Percentiles rank a stretch among this genome's conserved stretches.
These are phyloP conservation scores for Prototheca wickerhamii DNA, from an alignment of 163 green algal species.

Conservation along the genomic window DNA sequence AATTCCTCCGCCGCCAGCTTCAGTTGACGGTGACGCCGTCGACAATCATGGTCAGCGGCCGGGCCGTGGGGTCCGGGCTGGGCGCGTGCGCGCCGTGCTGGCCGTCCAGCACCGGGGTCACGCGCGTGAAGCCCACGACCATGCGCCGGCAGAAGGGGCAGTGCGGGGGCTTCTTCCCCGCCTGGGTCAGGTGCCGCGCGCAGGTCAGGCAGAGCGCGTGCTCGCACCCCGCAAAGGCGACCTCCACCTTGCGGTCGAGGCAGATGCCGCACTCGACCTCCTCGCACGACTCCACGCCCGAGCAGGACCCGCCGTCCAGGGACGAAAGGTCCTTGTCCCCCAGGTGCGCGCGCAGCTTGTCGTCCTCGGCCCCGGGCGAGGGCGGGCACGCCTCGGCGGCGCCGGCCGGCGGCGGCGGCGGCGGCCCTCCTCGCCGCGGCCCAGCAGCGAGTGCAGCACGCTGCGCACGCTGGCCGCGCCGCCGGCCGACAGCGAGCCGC, in stretches of 20 bases:
- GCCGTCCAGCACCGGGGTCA: conserved; percentile 1
- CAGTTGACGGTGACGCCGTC: no score
- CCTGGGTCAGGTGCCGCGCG: conserved; percentile 29
- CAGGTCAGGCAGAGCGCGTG: conserved; percentile 33
- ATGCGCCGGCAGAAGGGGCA: conserved; percentile 36
- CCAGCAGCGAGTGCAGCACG: conserved; percentile 1
- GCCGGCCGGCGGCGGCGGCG: no score
- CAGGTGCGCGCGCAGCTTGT: background rate
- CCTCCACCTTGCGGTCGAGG: conserved; percentile 28
- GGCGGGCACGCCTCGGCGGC: no score
- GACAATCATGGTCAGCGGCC: no score
- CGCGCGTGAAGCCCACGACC: conserved; percentile 30
- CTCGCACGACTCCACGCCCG: background rate
- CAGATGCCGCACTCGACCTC: conserved; percentile 33
- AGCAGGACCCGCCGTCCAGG: background rate
- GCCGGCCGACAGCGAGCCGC: no score
- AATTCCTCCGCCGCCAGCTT: no score
- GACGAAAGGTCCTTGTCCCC: conserved; percentile 10
- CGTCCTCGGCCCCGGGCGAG: conserved; percentile 1
- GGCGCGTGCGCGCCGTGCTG: no score
- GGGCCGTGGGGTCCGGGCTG: no score
- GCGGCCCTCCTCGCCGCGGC: no score
- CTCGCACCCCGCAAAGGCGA: conserved; percentile 27
- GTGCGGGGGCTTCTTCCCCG: conserved; percentile 30
- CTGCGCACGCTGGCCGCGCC: background rate